Conservation (phyloP, 768 basidiomycete species). For the Russula sp. region DNA sequence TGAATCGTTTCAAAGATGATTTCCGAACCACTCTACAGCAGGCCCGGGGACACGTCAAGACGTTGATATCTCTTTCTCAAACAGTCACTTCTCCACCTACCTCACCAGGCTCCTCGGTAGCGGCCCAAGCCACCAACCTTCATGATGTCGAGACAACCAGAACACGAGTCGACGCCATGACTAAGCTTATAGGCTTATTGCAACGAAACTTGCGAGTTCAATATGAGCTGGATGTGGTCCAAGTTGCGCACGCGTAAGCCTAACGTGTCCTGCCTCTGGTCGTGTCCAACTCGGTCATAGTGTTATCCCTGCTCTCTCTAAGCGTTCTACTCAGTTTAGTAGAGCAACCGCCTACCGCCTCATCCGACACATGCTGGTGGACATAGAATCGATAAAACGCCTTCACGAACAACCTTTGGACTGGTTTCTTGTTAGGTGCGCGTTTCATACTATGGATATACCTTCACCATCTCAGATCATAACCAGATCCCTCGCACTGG, state of each 20-base stretch:
- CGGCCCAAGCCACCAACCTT: slow-evolving; percentile 33
- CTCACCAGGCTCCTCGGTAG: slow-evolving; percentile 30
- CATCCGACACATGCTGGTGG: slow-evolving; percentile 70
- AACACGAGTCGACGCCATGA: slow-evolving; percentile 57
- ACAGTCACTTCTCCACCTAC: slow-evolving; percentile 29
- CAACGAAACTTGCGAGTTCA: slow-evolving; percentile 67
- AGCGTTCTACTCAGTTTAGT: slow-evolving; percentile 60
- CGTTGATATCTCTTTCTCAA: slow-evolving; percentile 42
- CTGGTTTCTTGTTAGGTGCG: slow-evolving; percentile 86
- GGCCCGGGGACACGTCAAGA: slow-evolving; percentile 51
- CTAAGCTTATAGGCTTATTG: slow-evolving; percentile 54
- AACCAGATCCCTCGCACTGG: slow-evolving; percentile 71
- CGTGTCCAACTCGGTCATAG: slow-evolving; percentile 36
- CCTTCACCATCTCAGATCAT: slow-evolving; percentile 2
- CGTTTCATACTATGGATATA: slow-evolving; percentile 8
- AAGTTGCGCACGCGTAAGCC: slow-evolving; percentile 70
- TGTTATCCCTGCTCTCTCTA: slow-evolving; percentile 70
- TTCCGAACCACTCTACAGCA: slow-evolving; percentile 65
- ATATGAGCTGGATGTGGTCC: slow-evolving; percentile 62
- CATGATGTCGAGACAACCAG: slow-evolving; percentile 36
- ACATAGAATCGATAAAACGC: slow-evolving; percentile 57
- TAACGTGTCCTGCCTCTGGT: background rate
- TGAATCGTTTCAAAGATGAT: slow-evolving; percentile 42
- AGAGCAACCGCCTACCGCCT: slow-evolving; percentile 80
- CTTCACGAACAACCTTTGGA: slow-evolving; percentile 64